Evolutionary conservation across 2,329 filamentous ascomycete species (phyloP), one percentile per base, ranked within the genome.

Genomic region (Acrocalymma vagum): DNA sequence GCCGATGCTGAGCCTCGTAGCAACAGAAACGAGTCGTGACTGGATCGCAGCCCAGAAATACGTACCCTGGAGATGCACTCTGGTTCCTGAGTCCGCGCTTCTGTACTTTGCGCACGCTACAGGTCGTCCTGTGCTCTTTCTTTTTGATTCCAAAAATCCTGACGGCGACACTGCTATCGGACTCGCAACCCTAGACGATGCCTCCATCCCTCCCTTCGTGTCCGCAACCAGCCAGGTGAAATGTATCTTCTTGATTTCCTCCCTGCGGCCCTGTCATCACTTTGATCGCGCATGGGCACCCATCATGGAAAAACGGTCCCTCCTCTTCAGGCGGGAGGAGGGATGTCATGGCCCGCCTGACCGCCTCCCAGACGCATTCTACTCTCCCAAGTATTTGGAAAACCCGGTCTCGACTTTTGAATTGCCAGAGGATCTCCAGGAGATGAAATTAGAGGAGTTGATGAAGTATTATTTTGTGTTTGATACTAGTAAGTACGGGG

Each of bases 381-480:
- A n/a, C n/a, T 33, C 29, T 33, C 29, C 29, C 15, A 5, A 33
- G 17, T 33, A 33, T 33, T 14, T 33, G 15, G 17, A 33, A 33
- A 33, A 33, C 29, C 17, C n/a, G 17, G 29, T 33, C 17, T 33
- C 17, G 7, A 33, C 17, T 5, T 33, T 33, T 33, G 17, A 33
- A 33, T 33, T 33, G 23, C 29, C 17, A 14, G 29, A 33, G 29
- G 3, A 33, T 11, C 23, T 33, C 17, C 5, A 33, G 29, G 6
- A 33, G 17, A 33, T 33, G 17, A 14, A 33, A 33, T 33, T 9
- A 14, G n/a, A 5, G 4, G 17, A 33, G 17, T 14, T 33, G 17
- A 33, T 33, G 17, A 33, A 33, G 29, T 14, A 33, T 21, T 21
- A 33, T 21, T 33, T 33, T 22, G 17, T 33, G 17, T 33, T 33